Conservation (phyloP, 768 basidiomycete species). For the Phlebiopsis gigantea region DNA sequence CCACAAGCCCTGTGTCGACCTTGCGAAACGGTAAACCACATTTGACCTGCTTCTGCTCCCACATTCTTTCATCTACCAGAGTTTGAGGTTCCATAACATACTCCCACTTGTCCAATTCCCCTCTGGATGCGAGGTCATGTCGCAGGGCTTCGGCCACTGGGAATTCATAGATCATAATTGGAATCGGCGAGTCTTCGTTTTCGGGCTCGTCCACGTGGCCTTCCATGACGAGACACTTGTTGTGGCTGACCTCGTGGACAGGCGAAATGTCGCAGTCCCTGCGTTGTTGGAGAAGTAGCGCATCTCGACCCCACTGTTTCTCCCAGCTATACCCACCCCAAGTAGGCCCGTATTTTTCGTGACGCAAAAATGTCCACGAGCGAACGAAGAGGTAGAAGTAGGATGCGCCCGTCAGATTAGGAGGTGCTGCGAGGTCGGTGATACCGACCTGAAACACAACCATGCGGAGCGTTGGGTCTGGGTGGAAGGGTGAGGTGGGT, state of each 20-base stretch:
- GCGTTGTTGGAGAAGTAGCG: background rate
- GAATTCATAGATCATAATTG: background rate
- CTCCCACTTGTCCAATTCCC: background rate
- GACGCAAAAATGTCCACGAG: background rate
- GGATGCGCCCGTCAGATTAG: background rate
- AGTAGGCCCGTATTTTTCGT: background rate
- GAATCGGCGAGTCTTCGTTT: background rate
- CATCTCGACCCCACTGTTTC: background rate
- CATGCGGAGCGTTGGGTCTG: background rate
- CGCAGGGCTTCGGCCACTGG: background rate
- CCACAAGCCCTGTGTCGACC: background rate
- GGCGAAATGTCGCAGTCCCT: background rate
- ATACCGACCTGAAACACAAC: background rate
- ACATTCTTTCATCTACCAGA: background rate
- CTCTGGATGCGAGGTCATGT: background rate
- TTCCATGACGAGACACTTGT: background rate
- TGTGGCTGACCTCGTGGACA: background rate
- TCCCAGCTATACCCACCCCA: background rate
- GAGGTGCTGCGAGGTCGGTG: no score
- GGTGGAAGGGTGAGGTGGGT: background rate
- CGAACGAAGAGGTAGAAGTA: background rate
- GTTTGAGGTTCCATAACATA: background rate
- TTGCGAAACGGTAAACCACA: background rate
- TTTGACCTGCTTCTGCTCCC: background rate
- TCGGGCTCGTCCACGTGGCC: background rate